phyloP scores from a whole-genome alignment of 139 green algal genomes.

The Zygnema cylindricum region DNA sequence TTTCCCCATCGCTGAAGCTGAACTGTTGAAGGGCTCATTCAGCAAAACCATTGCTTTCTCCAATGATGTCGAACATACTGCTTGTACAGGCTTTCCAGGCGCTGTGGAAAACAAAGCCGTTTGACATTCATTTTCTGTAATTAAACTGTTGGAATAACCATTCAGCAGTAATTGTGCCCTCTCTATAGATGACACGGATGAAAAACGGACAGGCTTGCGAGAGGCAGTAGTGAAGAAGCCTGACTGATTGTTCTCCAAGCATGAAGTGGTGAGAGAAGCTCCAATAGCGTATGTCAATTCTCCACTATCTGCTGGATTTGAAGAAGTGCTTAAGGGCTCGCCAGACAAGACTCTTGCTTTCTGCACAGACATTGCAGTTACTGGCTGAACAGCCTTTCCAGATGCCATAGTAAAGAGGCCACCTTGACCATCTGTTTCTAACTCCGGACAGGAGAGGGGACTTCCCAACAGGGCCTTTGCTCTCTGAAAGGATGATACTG shows the following conservation, averaged over 20 bases:
- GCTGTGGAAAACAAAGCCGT: background rate
- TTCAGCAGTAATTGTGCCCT: background rate
- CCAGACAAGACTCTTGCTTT: background rate
- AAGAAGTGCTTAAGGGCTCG: background rate
- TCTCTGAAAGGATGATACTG: background rate
- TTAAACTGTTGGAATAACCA: background rate
- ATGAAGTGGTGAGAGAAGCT: too few relatives aligned
- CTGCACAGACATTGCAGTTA: background rate
- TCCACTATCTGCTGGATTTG: background rate
- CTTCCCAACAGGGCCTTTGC: background rate
- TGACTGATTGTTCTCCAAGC: background rate
- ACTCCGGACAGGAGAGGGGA: background rate
- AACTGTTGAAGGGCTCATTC: background rate
- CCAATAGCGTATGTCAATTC: too few relatives aligned
- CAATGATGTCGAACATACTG: background rate
- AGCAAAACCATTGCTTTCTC: conserved; percentile 17
- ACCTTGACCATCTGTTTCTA: background rate
- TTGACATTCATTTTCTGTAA: too few relatives aligned
- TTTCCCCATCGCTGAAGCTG: background rate
- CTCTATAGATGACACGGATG: background rate
- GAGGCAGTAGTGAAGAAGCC: background rate
- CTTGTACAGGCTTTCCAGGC: background rate
- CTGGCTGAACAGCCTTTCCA: background rate
- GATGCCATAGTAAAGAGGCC: background rate
- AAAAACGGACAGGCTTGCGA: background rate